phyloP scores from a whole-genome alignment of 2,329 filamentous ascomycete species.

The Fusarium oxysporum region DNA sequence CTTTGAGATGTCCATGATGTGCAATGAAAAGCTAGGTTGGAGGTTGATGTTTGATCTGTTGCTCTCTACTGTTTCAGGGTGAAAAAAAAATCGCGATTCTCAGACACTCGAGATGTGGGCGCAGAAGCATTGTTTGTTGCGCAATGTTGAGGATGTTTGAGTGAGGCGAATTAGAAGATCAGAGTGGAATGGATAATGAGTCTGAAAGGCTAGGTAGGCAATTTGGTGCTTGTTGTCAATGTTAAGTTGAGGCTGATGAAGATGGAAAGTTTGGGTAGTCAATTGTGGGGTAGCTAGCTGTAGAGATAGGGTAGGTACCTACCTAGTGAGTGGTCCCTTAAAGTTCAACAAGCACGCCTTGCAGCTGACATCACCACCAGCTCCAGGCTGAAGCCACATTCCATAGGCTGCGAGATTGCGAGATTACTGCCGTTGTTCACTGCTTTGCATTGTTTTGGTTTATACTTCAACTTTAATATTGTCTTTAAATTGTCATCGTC shows the following conservation, averaged over 20 bases:
- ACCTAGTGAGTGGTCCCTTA: constrained; percentile 20
- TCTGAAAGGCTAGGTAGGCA: neutral
- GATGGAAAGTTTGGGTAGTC: constrained; percentile 30
- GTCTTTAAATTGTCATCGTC: neutral
- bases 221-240: neutral
- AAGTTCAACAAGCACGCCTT: neutral
- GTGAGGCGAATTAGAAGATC: neutral
- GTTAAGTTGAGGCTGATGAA: constrained; percentile 18
- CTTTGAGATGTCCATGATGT: constrained; percentile 26
- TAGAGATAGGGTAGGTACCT: constrained; percentile 13
- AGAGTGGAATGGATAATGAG: neutral
- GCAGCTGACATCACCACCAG: constrained; percentile 42
- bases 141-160: neutral
- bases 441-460: neutral
- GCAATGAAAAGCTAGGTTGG: neutral
- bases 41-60: neutral
- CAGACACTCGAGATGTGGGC: constrained; percentile 4
- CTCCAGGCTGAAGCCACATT: neutral
- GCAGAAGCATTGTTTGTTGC: constrained; percentile 28
- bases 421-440: neutral
- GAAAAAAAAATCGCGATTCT: constrained; percentile 15
- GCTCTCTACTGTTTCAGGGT: constrained; percentile 7
- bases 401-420: neutral
- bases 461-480: neutral
- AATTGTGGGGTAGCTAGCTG: constrained; percentile 35